Base-by-base conservation (phyloP, 2,329 filamentous ascomycete species). In the Cladophialophora psammophila region DNA sequence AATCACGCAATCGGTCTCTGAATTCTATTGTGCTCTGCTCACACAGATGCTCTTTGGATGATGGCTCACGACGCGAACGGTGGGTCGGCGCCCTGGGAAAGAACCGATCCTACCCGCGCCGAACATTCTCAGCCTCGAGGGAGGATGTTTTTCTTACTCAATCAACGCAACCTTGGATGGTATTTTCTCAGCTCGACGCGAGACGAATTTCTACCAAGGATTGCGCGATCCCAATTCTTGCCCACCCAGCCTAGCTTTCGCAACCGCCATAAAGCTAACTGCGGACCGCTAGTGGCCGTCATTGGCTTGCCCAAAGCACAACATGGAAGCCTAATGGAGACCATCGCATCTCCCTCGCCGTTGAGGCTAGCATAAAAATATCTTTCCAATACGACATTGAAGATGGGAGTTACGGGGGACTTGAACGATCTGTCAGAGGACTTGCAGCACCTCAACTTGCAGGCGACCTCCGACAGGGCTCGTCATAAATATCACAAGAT, bases 131-230 rank as follows among this genome's bases (percentile, higher is more conserved):
- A 64, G 62, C 62, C 62, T 64, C 12, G 62, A 36, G 26, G 18
- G n/a, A 10, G n/a, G 38, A 52, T 10, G 53, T 57, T 64, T 68
- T 35, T 59, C 55, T 67, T 48, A 64, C 56, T 64, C 65, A 68
- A 63, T 18, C 48, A 58, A 58, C 57, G 62, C 58, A 68, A 65
- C 65, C 50, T 54, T 40, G 53, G 20, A 56, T 13, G 31, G 35
- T 48, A 40, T 55, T 38, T 53, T 26, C 53, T 18, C 42, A 52
- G 9, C 13, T 32, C 18, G 15, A 52, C 26, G 52, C n/a, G 35
- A 60, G 35, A 60, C 50, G 60, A 68, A 66, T 69, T 60, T 61
- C 15, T 45, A 60, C 67, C 55, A 57, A 64, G 55, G 42, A 69
- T 69, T 60, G 67, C 63, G 67, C 64, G 52, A 69, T 66, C 53